Evolutionary conservation across 2,329 filamentous ascomycete species (phyloP), one percentile per base, ranked within the genome.

Genomic region (Decorospora gaudefroyi): DNA sequence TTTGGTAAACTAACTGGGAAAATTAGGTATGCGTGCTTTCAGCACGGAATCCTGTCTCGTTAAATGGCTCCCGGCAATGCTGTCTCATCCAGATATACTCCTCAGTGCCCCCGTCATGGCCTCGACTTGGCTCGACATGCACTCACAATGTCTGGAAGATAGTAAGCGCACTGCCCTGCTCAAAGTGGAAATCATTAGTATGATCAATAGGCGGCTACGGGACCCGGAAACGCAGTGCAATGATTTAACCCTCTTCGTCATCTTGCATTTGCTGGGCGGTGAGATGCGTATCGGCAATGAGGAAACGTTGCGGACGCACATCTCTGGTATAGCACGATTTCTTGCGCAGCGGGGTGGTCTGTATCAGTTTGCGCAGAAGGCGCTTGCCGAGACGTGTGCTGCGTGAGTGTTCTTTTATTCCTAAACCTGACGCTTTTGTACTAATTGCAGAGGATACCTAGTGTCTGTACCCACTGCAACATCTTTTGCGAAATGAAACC

Each of bases 201-300:
- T 61, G 50, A 51, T 68, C 42, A 65, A 61, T 12, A 41, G 59
- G 16, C 50, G 62, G 9, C 42, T 68, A 3, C 31, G 15, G 1
- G 16, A 52, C 11, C 19, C 51, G 4, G 38, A 10, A 1, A 42
- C 34, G 3, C 46, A 54, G 15, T 43, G 48, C 4, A 46, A 61
- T 4, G 61, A 67, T 30, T 34, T 53, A 9, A 69, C 65, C 0
- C 52, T 70, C 6, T 57, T 63, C 17, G 43, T 62, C 21, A 62
- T 69, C 6, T 17, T 67, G 1, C 63, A 69, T 34, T 36, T 69
- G 2, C 35, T 70, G 3, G 59, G 49, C 4, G 61, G 62, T 2
- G 64, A 69, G 31, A 61, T 67, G 51, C 64, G 61, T 57, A 58
- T 41, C n/a, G 61, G 58, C 28, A 57, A 66, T 17, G 65, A 70